A percentile compares a stretch with the other conserved stretches of the same genome.
phyloP scores from a whole-genome alignment of 495 filamentous ascomycete species.

The Aspergillus conjunctus region DNA sequence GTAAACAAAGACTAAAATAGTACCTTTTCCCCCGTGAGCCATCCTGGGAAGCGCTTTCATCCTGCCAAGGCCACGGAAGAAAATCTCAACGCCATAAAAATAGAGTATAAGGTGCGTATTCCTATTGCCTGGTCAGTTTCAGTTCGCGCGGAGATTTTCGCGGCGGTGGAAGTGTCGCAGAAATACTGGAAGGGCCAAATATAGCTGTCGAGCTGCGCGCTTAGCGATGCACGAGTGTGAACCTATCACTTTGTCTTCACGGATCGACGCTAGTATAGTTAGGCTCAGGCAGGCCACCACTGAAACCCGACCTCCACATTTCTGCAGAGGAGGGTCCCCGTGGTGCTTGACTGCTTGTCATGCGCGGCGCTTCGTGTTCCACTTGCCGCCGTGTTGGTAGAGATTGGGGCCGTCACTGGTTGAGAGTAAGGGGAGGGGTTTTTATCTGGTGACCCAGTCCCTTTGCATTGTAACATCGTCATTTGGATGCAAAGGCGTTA shows the following conservation, averaged over 20 bases:
- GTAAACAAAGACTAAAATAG: conserved; percentile 5
- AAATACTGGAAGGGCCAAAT: conserved; percentile 23
- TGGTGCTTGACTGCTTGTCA: conserved; percentile 7
- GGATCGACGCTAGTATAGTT: conserved; percentile 9
- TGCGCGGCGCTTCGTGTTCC: conserved; percentile 17
- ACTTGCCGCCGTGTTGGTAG: conserved; percentile 13
- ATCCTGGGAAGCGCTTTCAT: not conserved
- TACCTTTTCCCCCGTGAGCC: not conserved
- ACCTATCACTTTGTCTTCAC: conserved; percentile 22
- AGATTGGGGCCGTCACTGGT: conserved; percentile 15
- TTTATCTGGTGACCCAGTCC: not conserved
- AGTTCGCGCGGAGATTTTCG: conserved; percentile 14
- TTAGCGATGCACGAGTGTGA: conserved; percentile 19
- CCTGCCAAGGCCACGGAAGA: conserved; percentile 5
- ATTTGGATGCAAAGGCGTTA: not conserved
- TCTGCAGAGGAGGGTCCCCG: not conserved
- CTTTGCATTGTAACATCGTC: not conserved
- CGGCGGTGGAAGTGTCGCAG: conserved; percentile 13
- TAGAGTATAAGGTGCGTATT: not conserved
- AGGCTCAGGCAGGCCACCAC: not conserved
- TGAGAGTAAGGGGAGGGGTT: not conserved
- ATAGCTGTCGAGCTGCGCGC: conserved; percentile 21
- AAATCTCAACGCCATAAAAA: conserved; percentile 5
- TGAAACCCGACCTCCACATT: conserved; percentile 10
- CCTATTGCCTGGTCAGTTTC: conserved; percentile 20